phyloP scores from a whole-genome alignment of 495 filamentous ascomycete species.

The Aspergillus bridgeri region DNA sequence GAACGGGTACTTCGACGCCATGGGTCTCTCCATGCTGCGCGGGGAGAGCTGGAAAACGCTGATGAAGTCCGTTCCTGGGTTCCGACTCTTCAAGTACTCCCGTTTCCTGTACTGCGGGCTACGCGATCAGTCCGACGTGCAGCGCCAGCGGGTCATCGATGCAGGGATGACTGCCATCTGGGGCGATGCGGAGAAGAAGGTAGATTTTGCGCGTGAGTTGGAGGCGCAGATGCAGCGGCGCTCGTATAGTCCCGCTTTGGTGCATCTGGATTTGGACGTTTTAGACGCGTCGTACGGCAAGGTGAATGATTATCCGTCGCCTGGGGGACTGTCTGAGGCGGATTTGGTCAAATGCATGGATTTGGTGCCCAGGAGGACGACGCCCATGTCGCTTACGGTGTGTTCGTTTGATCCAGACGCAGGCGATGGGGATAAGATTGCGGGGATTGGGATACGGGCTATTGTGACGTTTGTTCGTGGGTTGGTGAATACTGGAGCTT shows the following conservation, averaged over 20 bases:
- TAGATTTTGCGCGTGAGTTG: constrained; percentile 18
- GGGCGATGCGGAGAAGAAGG: constrained; percentile 14
- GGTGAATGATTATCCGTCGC: constrained; percentile 27
- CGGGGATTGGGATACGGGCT: constrained; percentile 18
- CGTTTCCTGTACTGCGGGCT: constrained; percentile 25
- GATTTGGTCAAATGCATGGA: constrained; percentile 22
- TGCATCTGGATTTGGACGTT: constrained; percentile 26
- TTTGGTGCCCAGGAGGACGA: constrained; percentile 11
- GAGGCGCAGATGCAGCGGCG: constrained; percentile 3
- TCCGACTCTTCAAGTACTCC: constrained; percentile 12
- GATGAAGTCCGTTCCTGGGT: constrained; percentile 22
- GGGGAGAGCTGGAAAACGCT: constrained; percentile 27
- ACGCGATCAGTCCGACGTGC: constrained; percentile 16
- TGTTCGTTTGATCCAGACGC: constrained; percentile 27
- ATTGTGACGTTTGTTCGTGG: constrained; percentile 6
- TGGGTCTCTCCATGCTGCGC: constrained; percentile 29
- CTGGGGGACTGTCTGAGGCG: constrained; percentile 18
- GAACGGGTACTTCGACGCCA: constrained; percentile 25
- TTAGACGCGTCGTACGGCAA: constrained; percentile 24
- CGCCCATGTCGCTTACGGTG: constrained; percentile 17
- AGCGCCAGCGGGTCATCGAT: constrained; percentile 19
- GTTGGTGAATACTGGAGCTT: neutral
- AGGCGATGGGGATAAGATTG: constrained; percentile 25
- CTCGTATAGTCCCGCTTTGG: constrained; percentile 15
- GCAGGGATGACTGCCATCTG: constrained; percentile 21